Base-by-base conservation (phyloP, 2,329 filamentous ascomycete genomes). In the Acephala macrosclerotiorum region DNA sequence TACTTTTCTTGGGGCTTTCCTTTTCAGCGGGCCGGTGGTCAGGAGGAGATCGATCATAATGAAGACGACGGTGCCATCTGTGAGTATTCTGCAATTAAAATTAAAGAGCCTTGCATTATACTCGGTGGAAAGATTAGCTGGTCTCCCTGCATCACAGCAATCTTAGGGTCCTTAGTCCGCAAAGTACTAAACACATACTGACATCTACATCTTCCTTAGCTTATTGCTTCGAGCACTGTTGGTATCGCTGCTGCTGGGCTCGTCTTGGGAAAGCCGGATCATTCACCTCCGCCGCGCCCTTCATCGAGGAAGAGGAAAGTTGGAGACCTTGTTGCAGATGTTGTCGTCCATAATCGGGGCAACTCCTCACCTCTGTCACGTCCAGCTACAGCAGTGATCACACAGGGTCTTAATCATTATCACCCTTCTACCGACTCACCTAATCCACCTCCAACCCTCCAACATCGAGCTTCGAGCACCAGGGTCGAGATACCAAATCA, bases 141-240 rank as follows among this genome's bases (percentile, higher is more conserved):
- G 25, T 29, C 25, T 25, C 35, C 36, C 16, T 36, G 22, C 47
- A n/a, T 33, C 14, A 61, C 20, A 4, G 12, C 22, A n/a, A 60
- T 58, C 16, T 61, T 60, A 35, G 26, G 3, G 36, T 61, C 20
- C 33, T 20, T 18, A 33, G 22, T 12, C 51, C 42, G 20, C 45
- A 60, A 60, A 66, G 38, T 42, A 42, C 12, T 3, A 6, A 29
- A 45, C 63, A 51, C 64, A 40, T 58, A 36, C 65, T 73, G 58
- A 71, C 49, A 53, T 26, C 26, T 53, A 14, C 45, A 18, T n/a
- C 35, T 57, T 64, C 63, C 60, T 64, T 66, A 78, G 76, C 75
- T 78, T 64, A 72, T 78, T 70, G 76, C 75, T 35, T 75, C 75
- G 60, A 77, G 76, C 70, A 77, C 75, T 33, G 75, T 78, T 53